Conservation (phyloP, 495 filamentous ascomycete genomes). For the Cetradonia linearis region DNA sequence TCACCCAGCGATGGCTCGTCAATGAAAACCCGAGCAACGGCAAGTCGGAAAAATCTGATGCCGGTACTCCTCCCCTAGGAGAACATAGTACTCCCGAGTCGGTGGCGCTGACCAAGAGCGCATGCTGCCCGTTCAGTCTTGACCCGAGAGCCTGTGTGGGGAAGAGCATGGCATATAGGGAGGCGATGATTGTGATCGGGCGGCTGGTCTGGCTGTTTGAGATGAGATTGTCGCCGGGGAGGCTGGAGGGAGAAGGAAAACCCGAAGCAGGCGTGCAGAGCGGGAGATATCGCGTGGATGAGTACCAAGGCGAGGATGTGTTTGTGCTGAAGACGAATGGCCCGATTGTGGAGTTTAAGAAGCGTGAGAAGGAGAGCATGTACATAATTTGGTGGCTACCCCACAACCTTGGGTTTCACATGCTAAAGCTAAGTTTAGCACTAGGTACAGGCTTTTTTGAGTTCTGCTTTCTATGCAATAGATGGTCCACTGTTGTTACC, state of each 20-base stretch:
- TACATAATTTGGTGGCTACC: no score
- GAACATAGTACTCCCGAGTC: not conserved
- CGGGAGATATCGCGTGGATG: not conserved
- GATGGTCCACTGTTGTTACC: no score
- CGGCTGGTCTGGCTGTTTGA: slow-evolving; percentile 31
- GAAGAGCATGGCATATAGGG: slow-evolving; percentile 43
- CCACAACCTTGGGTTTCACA: no score
- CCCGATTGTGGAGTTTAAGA: slow-evolving; percentile 10
- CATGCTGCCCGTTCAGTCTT: slow-evolving; percentile 49
- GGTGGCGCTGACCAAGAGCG: slow-evolving; percentile 28
- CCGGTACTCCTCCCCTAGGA: no score
- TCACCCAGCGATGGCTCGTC: slow-evolving; percentile 47
- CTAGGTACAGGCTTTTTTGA: no score
- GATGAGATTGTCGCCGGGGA: not conserved
- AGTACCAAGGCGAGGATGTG: slow-evolving; percentile 1
- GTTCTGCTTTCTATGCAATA: no score
- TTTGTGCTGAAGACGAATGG: slow-evolving; percentile 3
- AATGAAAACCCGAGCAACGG: slow-evolving; percentile 14
- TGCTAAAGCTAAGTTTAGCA: no score
- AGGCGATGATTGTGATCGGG: slow-evolving; percentile 40
- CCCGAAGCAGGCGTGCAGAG: not conserved
- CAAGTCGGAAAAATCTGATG: no score
- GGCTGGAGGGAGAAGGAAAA: not conserved
- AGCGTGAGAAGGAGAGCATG: no score
- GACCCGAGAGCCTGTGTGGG: slow-evolving; percentile 51